Evolutionary conservation across 225 moss, liverwort and hornwort species (phyloP), one percentile per base, ranked within the genome.

Genomic region (Pseudisothecium myosuroides): DNA sequence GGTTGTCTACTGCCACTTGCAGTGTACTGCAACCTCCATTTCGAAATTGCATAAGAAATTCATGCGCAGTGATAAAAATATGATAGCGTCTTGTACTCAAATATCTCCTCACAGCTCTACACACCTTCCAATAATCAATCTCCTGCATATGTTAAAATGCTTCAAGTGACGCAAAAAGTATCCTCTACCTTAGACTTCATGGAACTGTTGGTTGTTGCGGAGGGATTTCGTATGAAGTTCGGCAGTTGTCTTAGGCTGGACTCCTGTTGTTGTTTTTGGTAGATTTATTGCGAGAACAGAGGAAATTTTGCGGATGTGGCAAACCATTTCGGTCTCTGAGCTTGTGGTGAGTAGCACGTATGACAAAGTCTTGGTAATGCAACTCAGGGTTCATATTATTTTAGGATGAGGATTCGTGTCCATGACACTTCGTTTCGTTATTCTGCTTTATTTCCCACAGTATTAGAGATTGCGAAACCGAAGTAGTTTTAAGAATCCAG

Each of bases 201-300:
- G 74, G 24, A 34, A 58, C 45, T 89, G 52, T 67, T 84, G 66
- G 74, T 76, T 82, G 29, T 79, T 20, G 60, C 20, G 32, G 37
- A 85, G 47, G 66, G 37, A 36, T 90, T 88, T 59, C 11, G 34
- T 65, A 37, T 84, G 73, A 68, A 68, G 85, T 71, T 62, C n/a
- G 14, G 55, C 67, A 82, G 76, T 76, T 85, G n/a, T 45, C 85
- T 81, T 34, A 84, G 19, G 7, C 61, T 85, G 84, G 16, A 71
- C 17, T 62, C 24, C 47, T 86, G 55, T 85, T 88, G 43, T 56
- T 88, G 22, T 47, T 54, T 54, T 58, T 71, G 90, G 75, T 91
- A 98, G 97, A 89, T 95, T 95, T 90, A 95, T 96, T 89, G 96
- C 95, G 34, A 86, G 92, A 85, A 89, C 91, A 72, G 98, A 98